Evolutionary conservation across 2,329 filamentous ascomycete genomes (phyloP), one percentile per base, ranked within the genome.

Genomic region (Byssochlamys sp.): DNA sequence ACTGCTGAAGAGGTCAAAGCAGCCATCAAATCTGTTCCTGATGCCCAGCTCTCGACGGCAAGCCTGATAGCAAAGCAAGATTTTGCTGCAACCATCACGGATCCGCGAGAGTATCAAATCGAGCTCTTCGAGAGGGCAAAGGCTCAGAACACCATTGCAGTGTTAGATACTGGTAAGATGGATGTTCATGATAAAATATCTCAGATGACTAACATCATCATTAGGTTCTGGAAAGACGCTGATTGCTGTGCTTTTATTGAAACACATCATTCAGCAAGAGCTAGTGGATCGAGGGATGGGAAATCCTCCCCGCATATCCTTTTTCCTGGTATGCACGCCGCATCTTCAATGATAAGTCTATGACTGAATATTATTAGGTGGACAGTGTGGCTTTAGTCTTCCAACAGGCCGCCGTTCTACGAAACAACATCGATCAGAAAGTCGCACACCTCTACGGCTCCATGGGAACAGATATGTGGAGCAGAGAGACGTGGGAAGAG

Each of bases 111-210:
- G 66, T 99, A 97, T 67, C 94, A 99, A 70, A 77, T 89, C 11
- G 92, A 97, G 69, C 80, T 99, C 0, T 97, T 94, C 66, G 90
- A 96, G 70, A 83, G 83, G 61, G 92, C 94, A 3, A 96, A 94
- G 68, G 69, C 81, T 55, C 82, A 86, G 63, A 99, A 99, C 68
- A 88, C 87, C 6, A 95, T 99, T 63, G 91, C 94, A 0, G 94
- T 99, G 0, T 80, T 97, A 1, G 91, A 95, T 67, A 96, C 92
- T n/a, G 90, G 85, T 85, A 69, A 55, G 51, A 65, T 65, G 3
- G 10, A 12, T 14, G 5, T 24, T 50, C 7, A 14, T 28, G 27
- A 10, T 9, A 10, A 49, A 54, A 62, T 27, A n/a, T 57, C 5
- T 19, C 49, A 53, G 27, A n/a, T 5, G 51, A 55, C 53, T 57